Evolutionary conservation across 148 eudicot genomes (phyloP), one percentile per base, ranked within the genome.

Genomic region (Linanthus parryae): DNA sequence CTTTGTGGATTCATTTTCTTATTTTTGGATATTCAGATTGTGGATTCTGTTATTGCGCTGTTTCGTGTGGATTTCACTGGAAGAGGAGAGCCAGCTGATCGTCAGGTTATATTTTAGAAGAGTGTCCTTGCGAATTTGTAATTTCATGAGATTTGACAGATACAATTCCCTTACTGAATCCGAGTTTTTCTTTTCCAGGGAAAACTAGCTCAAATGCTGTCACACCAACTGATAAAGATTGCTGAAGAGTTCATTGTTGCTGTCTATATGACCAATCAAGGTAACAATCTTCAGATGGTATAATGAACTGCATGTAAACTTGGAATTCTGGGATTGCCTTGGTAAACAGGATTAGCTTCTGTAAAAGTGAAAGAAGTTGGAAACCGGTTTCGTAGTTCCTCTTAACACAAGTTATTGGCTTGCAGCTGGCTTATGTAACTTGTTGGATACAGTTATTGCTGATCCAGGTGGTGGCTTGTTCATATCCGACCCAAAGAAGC

Each of bases 41-140:
- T 92, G 14, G 95, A 92, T 70, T 88, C 96, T 8, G 73, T 88
- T 15, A 88, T 84, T 52, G 99, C 95, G 50, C 83, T 88, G 10
- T 92, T 92, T 42, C 94, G 99, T 16, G 96, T 92, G 41, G 99
- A 92, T 68, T 92, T 92, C 67, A 69, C 96, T 13, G 99, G 96
- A 66, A 78, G 95, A 55, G 96, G 99, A 63, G 96, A 92, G 73
- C 96, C 82, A 28, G 99, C 96, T 54, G 99, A 92, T 23, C 78
- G 96, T 42, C 99, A 92, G 99, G 99, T 92, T 23, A 52, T 36
- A 24, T 50, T 8, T 35, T 1, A 25, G 51, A 24, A 9, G 24
- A 8, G n/a, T n/a, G n/a, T n/a, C 33, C 33, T 7, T 47, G 9
- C 15, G 31, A 17, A 14, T 31, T 19, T 19, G 8, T 16, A 1